phyloP scores from a whole-genome alignment of 768 basidiomycete genomes.

The Trametes cinnabarina region DNA sequence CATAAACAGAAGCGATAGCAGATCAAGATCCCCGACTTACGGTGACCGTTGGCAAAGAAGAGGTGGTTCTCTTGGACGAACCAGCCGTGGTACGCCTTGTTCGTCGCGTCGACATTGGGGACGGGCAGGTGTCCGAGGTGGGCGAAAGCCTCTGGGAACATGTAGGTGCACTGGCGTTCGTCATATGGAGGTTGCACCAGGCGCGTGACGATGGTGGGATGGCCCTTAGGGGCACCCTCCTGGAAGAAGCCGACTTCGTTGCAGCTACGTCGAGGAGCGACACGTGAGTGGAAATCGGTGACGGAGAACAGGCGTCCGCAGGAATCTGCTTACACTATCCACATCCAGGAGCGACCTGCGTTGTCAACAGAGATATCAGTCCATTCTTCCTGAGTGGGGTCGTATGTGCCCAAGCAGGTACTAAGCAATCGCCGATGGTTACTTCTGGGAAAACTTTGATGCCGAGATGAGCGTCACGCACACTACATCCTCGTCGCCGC shows the following conservation, averaged over 20 bases:
- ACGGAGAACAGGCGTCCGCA: no score
- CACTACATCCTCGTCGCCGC: constrained; percentile 46
- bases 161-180: constrained; percentile 67
- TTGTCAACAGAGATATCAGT: constrained; percentile 59
- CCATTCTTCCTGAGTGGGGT: constrained; percentile 41
- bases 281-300: no score
- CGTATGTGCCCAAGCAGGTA: constrained; percentile 42
- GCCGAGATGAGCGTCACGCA: constrained; percentile 36
- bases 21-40: constrained; percentile 38
- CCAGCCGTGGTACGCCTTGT: constrained; percentile 61
- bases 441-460: no score
- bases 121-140: constrained; percentile 34
- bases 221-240: constrained; percentile 37
- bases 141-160: constrained; percentile 62
- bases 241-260: constrained; percentile 62
- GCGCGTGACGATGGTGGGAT: constrained; percentile 51
- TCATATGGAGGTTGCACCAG: constrained; percentile 56
- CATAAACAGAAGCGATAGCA: no score
- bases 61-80: constrained; percentile 52
- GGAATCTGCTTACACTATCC: constrained; percentile 51
- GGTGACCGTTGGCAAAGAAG: constrained; percentile 68
- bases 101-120: constrained; percentile 43
- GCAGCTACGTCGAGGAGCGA: no score
- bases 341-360: constrained; percentile 59
- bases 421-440: constrained; percentile 18